Base-by-base conservation (phyloP, 225 moss, liverwort and hornwort species). In the Sphagnum tenellum region DNA sequence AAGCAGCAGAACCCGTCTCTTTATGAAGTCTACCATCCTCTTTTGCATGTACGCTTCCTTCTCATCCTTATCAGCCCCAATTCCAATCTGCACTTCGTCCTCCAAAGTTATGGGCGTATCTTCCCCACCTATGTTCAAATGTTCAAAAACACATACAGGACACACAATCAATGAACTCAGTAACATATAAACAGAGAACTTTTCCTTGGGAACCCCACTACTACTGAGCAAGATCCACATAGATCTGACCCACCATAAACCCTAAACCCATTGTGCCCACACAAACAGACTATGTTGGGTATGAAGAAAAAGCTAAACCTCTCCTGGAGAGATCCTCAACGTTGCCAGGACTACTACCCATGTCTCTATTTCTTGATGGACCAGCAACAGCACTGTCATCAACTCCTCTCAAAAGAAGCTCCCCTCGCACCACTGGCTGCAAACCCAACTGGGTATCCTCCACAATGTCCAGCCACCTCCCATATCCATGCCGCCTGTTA, bases 1-100 rank as follows among this genome's bases (percentile, higher is more conserved):
- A 59, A 98, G 69, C 56, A 92, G 88, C 67, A 98, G 67, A 53
- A 98, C 92, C 61, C 96, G 81, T 73, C 92, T 86, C 78, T 98
- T 98, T 4, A 98, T 82, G 64, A 92, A 98, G 71, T 98, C 96
- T 55, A 98, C 96, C 89, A 98, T 98, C 67, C 92, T 88, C 57
- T 98, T 98, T 72, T 98, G 96, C 78, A 98, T 77, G 68, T 98
- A 92, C 0, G 88, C 92, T 78, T 98, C 93, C 49, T 86, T 88
- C 59, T 85, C 87, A 63, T 98, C 96, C 67, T 85, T 29, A 29
- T 29, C 29, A 29, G 29, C 29, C 29, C 29, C 29, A 29, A 29
- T 29, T 29, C 29, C 29, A 29, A 29, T 29, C 29, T 29, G 29
- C 29, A 29, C 29, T 29, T 29, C 29, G 29, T 29, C 29, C 29